Conservation (phyloP, 768 basidiomycete species). For the Panaeolus cyanescens region DNA sequence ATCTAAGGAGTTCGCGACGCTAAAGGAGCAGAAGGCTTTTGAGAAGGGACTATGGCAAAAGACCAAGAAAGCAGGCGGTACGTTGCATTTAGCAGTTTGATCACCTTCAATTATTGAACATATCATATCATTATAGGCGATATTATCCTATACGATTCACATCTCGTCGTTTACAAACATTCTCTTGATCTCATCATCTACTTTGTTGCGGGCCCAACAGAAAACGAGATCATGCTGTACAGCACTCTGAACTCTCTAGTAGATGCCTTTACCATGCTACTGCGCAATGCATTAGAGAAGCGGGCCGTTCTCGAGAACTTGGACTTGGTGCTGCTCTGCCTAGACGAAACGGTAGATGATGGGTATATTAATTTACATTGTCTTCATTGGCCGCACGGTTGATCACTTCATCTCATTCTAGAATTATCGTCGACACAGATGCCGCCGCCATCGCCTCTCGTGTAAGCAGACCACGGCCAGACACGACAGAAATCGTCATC, state of each 20-base stretch:
- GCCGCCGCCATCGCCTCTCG: slow-evolving; percentile 93
- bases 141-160: slow-evolving; percentile 88
- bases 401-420: slow-evolving; percentile 28
- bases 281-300: slow-evolving; percentile 94
- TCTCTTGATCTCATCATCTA: slow-evolving; percentile 96
- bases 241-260: slow-evolving; percentile 81
- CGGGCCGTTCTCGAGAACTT: slow-evolving; percentile 92
- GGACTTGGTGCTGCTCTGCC: slow-evolving; percentile 86
- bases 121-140: slow-evolving; percentile 62
- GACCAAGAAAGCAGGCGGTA: slow-evolving; percentile 92
- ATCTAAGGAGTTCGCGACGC: slow-evolving; percentile 59
- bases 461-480: slow-evolving; percentile 89
- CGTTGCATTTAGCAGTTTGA: slow-evolving; percentile 19
- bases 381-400: not conserved
- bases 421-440: slow-evolving; percentile 97
- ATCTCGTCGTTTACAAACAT: slow-evolving; percentile 92
- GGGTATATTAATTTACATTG: slow-evolving; percentile 62
- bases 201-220: slow-evolving; percentile 81
- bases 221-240: slow-evolving; percentile 97
- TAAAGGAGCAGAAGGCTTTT: slow-evolving; percentile 94
- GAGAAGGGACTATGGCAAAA: slow-evolving; percentile 97
- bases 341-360: slow-evolving; percentile 98
- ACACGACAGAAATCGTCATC: slow-evolving; percentile 95
- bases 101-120: not conserved
- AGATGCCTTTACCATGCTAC: slow-evolving; percentile 83